A percentile compares a stretch with the other conserved stretches of the same genome.
These are phyloP conservation scores for Pseudozyma hubeiensis DNA, from an alignment of 1,284 basidiomycete species.

Conservation along the genomic window DNA sequence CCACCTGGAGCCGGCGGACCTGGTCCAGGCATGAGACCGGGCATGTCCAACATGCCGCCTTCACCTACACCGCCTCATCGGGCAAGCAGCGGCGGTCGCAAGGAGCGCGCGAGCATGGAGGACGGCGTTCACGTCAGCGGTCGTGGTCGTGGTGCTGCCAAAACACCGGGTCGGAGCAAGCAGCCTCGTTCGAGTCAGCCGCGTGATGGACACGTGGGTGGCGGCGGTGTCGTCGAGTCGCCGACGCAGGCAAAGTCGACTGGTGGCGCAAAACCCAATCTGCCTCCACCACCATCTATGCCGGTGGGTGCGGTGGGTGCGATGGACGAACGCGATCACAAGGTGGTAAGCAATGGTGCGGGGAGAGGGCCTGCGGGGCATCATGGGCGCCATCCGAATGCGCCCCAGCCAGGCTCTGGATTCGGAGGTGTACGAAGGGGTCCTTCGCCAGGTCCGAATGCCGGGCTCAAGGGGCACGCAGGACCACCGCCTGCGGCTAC, in stretches of 20 bases:
- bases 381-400: not conserved
- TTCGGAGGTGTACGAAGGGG: not conserved
- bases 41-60: slow-evolving; percentile 21
- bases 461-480: not conserved
- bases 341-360: slow-evolving; percentile 23
- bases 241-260: slow-evolving; percentile 6
- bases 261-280: slow-evolving; percentile 13
- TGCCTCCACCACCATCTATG: slow-evolving; percentile 42
- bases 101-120: slow-evolving; percentile 26
- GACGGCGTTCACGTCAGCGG: slow-evolving; percentile 20
- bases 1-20: slow-evolving; percentile 24
- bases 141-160: slow-evolving; percentile 25
- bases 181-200: slow-evolving; percentile 24
- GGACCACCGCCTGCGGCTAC: slow-evolving; percentile 22
- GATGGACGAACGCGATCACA: slow-evolving; percentile 21
- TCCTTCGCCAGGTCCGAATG: not conserved
- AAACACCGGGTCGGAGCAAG: slow-evolving; percentile 29
- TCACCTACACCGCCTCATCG: slow-evolving; percentile 44
- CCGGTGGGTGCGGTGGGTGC: slow-evolving; percentile 2
- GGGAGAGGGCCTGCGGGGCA: not conserved
- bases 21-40: slow-evolving; percentile 11
- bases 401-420: not conserved
- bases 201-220: not conserved
- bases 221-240: not conserved
- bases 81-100: slow-evolving; percentile 24